Conservation (phyloP, 2,329 filamentous ascomycete species). For the Westerdykella ornata region DNA sequence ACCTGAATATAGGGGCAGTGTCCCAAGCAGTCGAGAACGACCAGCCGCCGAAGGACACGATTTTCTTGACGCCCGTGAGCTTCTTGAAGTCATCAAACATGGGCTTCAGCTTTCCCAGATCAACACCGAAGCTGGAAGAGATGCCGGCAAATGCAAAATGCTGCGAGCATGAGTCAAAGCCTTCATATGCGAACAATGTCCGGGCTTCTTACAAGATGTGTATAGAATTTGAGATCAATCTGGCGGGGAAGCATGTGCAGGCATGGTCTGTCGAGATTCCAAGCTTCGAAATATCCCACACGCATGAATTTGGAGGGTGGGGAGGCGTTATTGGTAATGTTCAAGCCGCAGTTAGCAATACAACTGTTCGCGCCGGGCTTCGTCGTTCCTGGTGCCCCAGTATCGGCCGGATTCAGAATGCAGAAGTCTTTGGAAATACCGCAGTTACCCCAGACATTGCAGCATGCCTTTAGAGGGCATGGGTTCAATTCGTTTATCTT, state of each 20-base stretch:
- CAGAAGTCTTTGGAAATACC: constrained; percentile 44
- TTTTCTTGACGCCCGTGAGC: constrained; percentile 27
- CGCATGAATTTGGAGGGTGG: background rate
- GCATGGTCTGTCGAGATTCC: constrained; percentile 6
- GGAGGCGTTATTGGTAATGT: constrained; percentile 11
- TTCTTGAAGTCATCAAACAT: constrained; percentile 31
- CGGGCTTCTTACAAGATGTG: too few relatives aligned
- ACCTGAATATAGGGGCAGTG: constrained; percentile 37
- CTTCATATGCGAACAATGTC: too few relatives aligned
- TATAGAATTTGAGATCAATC: too few relatives aligned
- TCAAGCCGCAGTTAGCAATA: constrained; percentile 8
- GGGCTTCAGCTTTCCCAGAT: constrained; percentile 11
- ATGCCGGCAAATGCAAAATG: too few relatives aligned
- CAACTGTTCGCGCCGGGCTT: constrained; percentile 4
- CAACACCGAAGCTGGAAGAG: background rate
- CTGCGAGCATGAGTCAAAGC: too few relatives aligned
- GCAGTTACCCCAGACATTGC: constrained; percentile 43
- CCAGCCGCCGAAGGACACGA: constrained; percentile 45
- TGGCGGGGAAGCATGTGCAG: constrained; percentile 1
- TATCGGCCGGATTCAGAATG: constrained; percentile 13
- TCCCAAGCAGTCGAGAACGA: constrained; percentile 35
- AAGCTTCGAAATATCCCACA: constrained; percentile 12
- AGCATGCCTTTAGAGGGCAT: constrained; percentile 40
- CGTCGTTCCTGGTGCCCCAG: constrained; percentile 6
- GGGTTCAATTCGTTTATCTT: constrained; percentile 23